Percentiles rank a stretch among this genome's conserved stretches.
These are phyloP conservation scores for Talaromyces sp. DNA, from an alignment of 2,329 filamentous ascomycete species.

Conservation along the genomic window DNA sequence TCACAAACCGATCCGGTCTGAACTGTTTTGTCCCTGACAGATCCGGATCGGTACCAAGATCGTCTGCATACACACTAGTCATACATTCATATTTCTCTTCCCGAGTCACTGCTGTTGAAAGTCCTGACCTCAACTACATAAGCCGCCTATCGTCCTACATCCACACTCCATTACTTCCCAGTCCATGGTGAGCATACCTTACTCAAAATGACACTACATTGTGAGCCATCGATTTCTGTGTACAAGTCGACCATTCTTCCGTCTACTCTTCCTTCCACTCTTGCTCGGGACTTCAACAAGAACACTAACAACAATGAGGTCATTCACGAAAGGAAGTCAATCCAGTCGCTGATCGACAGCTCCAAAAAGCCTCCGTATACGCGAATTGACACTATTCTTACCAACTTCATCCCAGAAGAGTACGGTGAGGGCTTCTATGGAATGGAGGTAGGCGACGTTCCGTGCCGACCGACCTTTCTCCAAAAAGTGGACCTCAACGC, in stretches of 20 bases:
- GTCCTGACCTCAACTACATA: not conserved
- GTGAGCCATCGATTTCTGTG: not conserved
- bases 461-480: not conserved
- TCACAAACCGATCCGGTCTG: not conserved
- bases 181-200: not conserved
- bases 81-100: not conserved
- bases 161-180: not conserved
- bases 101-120: not conserved
- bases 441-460: not conserved
- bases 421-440: not conserved
- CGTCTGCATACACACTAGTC: not conserved
- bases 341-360: not conserved
- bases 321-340: not conserved
- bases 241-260: not conserved
- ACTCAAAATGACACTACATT: not conserved
- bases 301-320: not conserved
- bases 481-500: not conserved
- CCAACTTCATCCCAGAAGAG: not conserved
- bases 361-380: not conserved
- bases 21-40: not conserved
- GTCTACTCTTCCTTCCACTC: not conserved
- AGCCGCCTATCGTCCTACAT: not conserved
- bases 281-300: not conserved
- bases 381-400: not conserved
- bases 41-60: not conserved